Percentiles rank a stretch among this genome's conserved stretches.
Evolutionary conservation across 2,329 filamentous ascomycete species (phyloP).

Genomic region (Xylariales sp.): DNA sequence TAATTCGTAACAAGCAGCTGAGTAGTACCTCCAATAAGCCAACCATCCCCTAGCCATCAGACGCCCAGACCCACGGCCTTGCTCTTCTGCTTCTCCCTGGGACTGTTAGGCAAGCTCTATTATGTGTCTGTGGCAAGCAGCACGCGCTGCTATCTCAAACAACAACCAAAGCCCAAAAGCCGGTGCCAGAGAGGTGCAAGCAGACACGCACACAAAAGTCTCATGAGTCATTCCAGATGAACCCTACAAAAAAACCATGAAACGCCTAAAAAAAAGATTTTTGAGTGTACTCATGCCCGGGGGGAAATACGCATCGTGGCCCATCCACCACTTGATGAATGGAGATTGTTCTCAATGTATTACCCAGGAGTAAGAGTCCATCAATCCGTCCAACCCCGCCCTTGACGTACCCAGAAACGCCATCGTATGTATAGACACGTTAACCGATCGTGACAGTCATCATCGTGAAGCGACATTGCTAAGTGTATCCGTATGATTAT

Average conservation of each 20-base stretch:
- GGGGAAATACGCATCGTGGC: background rate
- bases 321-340: background rate
- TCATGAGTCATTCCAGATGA: slow-evolving; percentile 4
- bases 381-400: slow-evolving; percentile 3
- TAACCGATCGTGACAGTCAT: slow-evolving; percentile 37
- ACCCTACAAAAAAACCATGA: slow-evolving; percentile 3
- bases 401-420: slow-evolving; percentile 28
- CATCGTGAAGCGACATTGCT: slow-evolving; percentile 33
- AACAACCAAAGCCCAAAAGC: slow-evolving; percentile 1
- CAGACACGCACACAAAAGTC: background rate
- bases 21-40: slow-evolving; percentile 11
- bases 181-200: slow-evolving; percentile 1
- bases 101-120: background rate
- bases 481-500: slow-evolving; percentile 15
- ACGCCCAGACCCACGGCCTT: background rate
- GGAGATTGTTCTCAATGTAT: background rate
- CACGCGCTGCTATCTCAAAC: too few relatives aligned
- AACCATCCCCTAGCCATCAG: too few relatives aligned
- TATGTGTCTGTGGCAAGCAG: too few relatives aligned
- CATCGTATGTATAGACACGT: slow-evolving; percentile 38
- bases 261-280: slow-evolving; percentile 8
- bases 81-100: background rate
- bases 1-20: slow-evolving; percentile 14
- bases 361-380: background rate
- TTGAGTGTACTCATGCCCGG: background rate